A percentile compares a stretch with the other conserved stretches of the same genome.
Evolutionary conservation across 805 yeast species (phyloP).

Genomic region (Monosporozyma aerobia): DNA sequence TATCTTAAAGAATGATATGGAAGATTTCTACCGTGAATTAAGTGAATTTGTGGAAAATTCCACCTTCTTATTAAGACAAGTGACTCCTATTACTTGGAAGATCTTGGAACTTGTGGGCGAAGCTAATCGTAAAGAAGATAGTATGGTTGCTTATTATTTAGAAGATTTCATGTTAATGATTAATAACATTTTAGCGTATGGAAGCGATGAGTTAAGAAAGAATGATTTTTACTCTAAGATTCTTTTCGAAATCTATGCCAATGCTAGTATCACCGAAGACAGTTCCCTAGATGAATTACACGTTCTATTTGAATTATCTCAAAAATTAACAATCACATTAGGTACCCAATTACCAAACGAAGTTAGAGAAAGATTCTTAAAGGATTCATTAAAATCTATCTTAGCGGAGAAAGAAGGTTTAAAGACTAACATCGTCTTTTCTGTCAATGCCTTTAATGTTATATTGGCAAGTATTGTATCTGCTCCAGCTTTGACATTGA

Average conservation of each 20-base stretch:
- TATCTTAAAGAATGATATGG: conserved; percentile 55
- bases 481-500: conserved; percentile 47
- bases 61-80: conserved; percentile 48
- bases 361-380: conserved; percentile 39
- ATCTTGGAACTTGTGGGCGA: conserved; percentile 44
- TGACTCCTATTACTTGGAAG: conserved; percentile 70
- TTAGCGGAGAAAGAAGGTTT: conserved; percentile 16
- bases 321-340: conserved; percentile 52
- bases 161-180: conserved; percentile 71
- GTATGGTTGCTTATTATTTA: conserved; percentile 53
- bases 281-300: conserved; percentile 48
- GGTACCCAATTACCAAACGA: conserved; percentile 36
- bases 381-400: conserved; percentile 33
- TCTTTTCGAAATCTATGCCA: conserved; percentile 41
- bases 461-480: conserved; percentile 56
- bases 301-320: conserved; percentile 53
- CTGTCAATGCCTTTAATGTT: conserved; percentile 38
- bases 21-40: conserved; percentile 67
- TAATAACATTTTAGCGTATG: conserved; percentile 63
- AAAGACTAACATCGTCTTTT: conserved; percentile 24
- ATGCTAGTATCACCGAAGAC: conserved; percentile 36
- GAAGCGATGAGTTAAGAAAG: conserved; percentile 39
- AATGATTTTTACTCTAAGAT: conserved; percentile 41
- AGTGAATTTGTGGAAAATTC: conserved; percentile 68
- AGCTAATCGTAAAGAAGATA: conserved; percentile 29